Conservation (phyloP, 2,329 filamentous ascomycete species). For the Tolypocladium tundrense region DNA sequence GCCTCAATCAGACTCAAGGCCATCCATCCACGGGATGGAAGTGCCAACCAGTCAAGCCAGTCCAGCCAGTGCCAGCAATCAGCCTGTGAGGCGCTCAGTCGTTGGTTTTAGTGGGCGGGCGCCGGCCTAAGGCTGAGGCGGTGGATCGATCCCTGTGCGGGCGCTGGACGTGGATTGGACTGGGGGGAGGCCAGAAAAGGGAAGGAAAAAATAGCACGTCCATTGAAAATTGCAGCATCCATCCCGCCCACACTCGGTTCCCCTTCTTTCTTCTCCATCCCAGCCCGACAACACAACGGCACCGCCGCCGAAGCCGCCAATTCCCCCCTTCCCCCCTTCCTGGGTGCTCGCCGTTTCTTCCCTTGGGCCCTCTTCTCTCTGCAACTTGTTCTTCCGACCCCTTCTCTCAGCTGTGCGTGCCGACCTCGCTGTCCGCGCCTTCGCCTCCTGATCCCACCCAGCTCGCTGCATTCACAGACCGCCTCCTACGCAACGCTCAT, state of each 20-base stretch:
- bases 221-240: slow-evolving; percentile 9
- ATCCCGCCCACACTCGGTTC: slow-evolving; percentile 7
- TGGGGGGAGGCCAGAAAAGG: not conserved
- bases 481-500: not conserved
- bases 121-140: not conserved
- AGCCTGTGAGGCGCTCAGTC: not conserved
- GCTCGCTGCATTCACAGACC: not conserved
- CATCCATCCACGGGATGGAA: not conserved
- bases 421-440: not conserved
- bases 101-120: not conserved
- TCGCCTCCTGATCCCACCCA: not conserved
- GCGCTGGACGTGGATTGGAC: not conserved
- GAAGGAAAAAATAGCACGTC: slow-evolving; percentile 15
- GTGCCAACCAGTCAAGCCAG: not conserved
- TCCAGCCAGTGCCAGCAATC: too few relatives aligned
- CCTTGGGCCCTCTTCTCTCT: slow-evolving; percentile 5
- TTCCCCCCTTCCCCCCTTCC: slow-evolving; percentile 8
- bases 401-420: not conserved
- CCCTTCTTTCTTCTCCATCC: slow-evolving; percentile 14
- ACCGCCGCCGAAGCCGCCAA: slow-evolving; percentile 15
- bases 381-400: slow-evolving; percentile 2
- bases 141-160: not conserved
- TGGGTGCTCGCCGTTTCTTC: slow-evolving; percentile 8
- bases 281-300: slow-evolving; percentile 16
- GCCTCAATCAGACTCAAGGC: not conserved